Percentiles rank a stretch among this genome's conserved stretches.
Conservation (phyloP, 208 protist species). For the Leishmania tropica region DNA sequence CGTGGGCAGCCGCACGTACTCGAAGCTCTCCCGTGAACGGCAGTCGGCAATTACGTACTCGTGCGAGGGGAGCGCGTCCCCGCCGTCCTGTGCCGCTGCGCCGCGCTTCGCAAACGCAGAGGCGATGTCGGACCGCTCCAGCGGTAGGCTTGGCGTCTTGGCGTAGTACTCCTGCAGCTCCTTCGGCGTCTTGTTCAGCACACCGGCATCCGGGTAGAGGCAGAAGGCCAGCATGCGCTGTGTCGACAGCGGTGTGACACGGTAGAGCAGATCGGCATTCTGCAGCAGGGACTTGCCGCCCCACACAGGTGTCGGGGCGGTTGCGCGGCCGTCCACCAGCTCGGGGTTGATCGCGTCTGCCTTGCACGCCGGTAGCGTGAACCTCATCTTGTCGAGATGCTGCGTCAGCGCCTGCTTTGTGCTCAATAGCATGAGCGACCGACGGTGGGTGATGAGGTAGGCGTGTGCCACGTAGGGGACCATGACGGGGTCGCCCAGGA, state of each 20-base stretch:
- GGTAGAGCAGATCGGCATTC: conserved; percentile 76
- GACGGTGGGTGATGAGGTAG: conserved; percentile 64
- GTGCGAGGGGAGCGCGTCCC: conserved; percentile 25
- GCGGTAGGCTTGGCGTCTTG: conserved; percentile 51
- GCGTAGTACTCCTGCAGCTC: conserved; percentile 67
- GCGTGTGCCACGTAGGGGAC: conserved; percentile 74
- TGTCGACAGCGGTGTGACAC: conserved; percentile 68
- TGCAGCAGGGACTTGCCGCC: conserved; percentile 74
- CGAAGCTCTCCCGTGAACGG: conserved; percentile 74
- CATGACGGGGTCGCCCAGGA: conserved; percentile 70
- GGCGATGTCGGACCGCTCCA: conserved; percentile 76
- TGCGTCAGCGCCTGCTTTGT: conserved; percentile 37
- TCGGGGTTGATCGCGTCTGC: conserved; percentile 42
- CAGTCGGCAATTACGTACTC: conserved; percentile 91
- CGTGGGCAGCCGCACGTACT: conserved; percentile 83
- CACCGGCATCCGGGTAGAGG: conserved; percentile 50
- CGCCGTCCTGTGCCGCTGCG: neutral
- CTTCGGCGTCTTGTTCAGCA: conserved; percentile 55
- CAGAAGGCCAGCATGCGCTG: conserved; percentile 70
- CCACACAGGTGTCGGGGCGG: conserved; percentile 53
- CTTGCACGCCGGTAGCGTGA: conserved; percentile 44
- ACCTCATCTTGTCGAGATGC: conserved; percentile 28
- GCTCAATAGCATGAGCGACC: conserved; percentile 42
- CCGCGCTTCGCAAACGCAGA: conserved; percentile 49
- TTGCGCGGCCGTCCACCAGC: conserved; percentile 51